These are phyloP conservation scores for Aspergillus sp. DNA, from an alignment of 2,329 filamentous ascomycete genomes.

Conservation along the genomic window DNA sequence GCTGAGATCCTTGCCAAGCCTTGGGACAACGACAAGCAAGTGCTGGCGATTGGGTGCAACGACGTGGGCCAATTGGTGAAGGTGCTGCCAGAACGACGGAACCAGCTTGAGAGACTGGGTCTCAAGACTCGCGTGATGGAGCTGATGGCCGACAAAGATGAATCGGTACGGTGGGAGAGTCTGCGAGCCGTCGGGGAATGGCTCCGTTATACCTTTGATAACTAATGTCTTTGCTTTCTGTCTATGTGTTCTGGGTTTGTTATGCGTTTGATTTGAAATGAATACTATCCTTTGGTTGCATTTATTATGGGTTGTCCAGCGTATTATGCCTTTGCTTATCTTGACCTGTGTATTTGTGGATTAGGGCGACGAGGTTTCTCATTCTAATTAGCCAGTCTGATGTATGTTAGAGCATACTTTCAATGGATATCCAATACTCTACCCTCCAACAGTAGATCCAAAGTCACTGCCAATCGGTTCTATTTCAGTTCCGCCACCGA, in stretches of 20 bases:
- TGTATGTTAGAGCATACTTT: not conserved
- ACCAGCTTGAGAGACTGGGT: slow-evolving; percentile 72
- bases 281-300: too few relatives aligned
- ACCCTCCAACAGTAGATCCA: not conserved
- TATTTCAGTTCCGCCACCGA: not conserved
- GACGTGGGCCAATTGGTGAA: slow-evolving; percentile 84
- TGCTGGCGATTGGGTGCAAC: slow-evolving; percentile 87
- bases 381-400: too few relatives aligned
- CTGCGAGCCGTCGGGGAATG: slow-evolving; percentile 75
- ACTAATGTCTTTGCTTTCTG: slow-evolving; percentile 19
- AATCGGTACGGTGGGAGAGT: slow-evolving; percentile 88
- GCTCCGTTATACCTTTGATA: slow-evolving; percentile 63
- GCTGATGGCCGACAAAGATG: slow-evolving; percentile 82
- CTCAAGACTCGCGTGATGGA: slow-evolving; percentile 87
- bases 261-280: too few relatives aligned
- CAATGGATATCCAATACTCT: slow-evolving; percentile 11
- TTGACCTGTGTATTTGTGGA: too few relatives aligned
- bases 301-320: too few relatives aligned
- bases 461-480: too few relatives aligned
- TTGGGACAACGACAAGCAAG: slow-evolving; percentile 78
- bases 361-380: too few relatives aligned
- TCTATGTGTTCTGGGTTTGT: not conserved
- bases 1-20: slow-evolving; percentile 78
- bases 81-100: slow-evolving; percentile 77
- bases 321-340: too few relatives aligned